Evolutionary conservation across 345 rosid species (phyloP), one percentile per base, ranked within the genome.

Genomic region (Eucalyptus erythrocorys): DNA sequence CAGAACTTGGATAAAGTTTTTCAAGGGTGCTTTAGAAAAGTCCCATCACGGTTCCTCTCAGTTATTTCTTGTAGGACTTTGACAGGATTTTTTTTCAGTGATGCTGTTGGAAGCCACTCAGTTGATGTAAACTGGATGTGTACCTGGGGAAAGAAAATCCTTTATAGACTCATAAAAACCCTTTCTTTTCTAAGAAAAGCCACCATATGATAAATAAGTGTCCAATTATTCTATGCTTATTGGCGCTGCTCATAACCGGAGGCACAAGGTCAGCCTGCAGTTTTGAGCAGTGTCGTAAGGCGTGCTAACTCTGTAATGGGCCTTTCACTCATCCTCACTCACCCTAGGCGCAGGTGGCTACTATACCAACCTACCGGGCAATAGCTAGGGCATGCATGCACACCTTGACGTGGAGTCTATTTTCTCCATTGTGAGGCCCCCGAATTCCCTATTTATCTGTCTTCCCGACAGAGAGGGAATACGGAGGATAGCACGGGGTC

Each of bases 401-500:
- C 53, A 50, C 53, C 8, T 8, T 50, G 3, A 50, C 4, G 1
- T 50, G 21, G 21, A 16, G 53, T 16, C 8, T 50, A 50, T 50
- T 21, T 50, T 50, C 4, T 50, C 53, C 21, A 50, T 2, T 6
- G 21, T 50, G 53, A 50, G 21, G 8, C 53, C 53, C 8, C 21
- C 21, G 16, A 16, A 50, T 50, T 50, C 8, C 1, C 21, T 50
- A 7, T 50, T 8, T 50, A 50, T 50, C 21, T 50, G 53, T 50
- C 21, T 50, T 50, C 53, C 53, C 3, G 3, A 50, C 1, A 50
- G 8, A 50, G 21, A 50, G 53, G 21, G 53, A 50, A 50, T 50
- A 50, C 4, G 4, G 53, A 50, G 16, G 4, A 50, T 1, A 50
- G 3, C 53, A 50, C 1, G 0, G 2, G 21, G 21, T 50, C 53